Percentiles rank a stretch among this genome's conserved stretches.
Evolutionary conservation across 2,329 filamentous ascomycete species (phyloP).

Genomic region (Parafenestella ontariensis): DNA sequence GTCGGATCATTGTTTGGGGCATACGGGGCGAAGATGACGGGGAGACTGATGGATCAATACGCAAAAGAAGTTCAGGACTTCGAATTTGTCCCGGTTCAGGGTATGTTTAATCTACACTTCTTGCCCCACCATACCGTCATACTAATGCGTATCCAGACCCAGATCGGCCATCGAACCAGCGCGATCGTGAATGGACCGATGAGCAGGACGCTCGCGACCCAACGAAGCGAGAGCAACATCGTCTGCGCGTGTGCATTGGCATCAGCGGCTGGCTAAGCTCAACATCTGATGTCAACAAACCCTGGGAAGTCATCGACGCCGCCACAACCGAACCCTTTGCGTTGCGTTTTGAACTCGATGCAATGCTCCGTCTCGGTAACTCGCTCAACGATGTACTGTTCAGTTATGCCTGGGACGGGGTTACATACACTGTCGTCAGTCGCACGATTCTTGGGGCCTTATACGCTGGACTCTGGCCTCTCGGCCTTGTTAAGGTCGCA

Average conservation of each 20-base stretch:
- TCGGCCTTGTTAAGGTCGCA: conserved; percentile 54
- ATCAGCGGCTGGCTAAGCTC: conserved; percentile 81
- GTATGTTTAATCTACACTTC: conserved; percentile 19
- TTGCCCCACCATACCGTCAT: conserved; percentile 1
- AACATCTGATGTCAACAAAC: conserved; percentile 71
- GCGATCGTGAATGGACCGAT: conserved; percentile 31
- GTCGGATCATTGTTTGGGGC: conserved; percentile 89
- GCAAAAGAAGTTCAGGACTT: conserved; percentile 86
- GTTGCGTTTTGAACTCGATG: conserved; percentile 80
- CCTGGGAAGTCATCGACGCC: conserved; percentile 77
- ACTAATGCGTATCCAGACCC: conserved; percentile 18
- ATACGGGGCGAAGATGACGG: conserved; percentile 81
- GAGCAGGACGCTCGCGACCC: conserved; percentile 35
- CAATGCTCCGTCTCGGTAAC: conserved; percentile 76
- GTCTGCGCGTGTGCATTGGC: conserved; percentile 76
- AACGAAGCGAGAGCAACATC: conserved; percentile 37
- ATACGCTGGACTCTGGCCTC: conserved; percentile 55
- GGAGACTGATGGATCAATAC: conserved; percentile 84
- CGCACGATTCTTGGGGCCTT: conserved; percentile 56
- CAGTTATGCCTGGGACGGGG: conserved; percentile 77
- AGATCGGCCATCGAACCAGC: conserved; percentile 27
- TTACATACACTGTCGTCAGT: conserved; percentile 75
- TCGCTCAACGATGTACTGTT: conserved; percentile 78
- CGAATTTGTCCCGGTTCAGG: conserved; percentile 77
- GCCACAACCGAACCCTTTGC: conserved; percentile 76